A percentile compares a stretch with the other conserved stretches of the same genome.
Conservation (phyloP, 495 filamentous ascomycete genomes). For the Symbiotaphrina buchneri region DNA sequence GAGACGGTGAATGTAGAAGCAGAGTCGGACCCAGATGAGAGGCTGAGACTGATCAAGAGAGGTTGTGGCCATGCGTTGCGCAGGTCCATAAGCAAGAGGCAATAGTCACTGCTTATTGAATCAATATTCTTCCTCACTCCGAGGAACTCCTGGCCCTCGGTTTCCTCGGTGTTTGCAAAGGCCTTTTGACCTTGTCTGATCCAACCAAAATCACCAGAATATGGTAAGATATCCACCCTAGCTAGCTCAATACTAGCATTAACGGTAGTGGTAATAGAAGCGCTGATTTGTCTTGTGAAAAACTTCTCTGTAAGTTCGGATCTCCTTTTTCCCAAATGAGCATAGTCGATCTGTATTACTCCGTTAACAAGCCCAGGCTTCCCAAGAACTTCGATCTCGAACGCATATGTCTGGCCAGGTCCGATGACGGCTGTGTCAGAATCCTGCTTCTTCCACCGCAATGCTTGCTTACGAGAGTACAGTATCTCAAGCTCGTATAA, state of each 20-base stretch:
- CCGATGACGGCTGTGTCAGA: conserved; percentile 28
- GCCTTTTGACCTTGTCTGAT: conserved; percentile 12
- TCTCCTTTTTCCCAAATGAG: conserved; percentile 36
- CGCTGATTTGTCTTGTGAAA: conserved; percentile 61
- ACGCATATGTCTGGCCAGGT: conserved; percentile 43
- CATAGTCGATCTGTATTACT: conserved; percentile 68
- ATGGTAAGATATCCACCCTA: conserved; percentile 55
- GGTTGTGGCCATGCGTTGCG: conserved; percentile 72
- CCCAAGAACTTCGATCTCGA: conserved; percentile 68
- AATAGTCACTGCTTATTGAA: conserved; percentile 34
- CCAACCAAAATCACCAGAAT: conserved; percentile 34
- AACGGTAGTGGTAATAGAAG: conserved; percentile 73
- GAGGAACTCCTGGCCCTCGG: background rate
- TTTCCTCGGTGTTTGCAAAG: conserved; percentile 7
- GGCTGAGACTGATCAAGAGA: conserved; percentile 32
- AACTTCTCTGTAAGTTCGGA: conserved; percentile 47
- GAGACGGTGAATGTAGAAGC: conserved; percentile 18
- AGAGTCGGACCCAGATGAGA: background rate
- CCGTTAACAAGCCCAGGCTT: conserved; percentile 68
- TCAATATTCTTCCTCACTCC: conserved; percentile 6
- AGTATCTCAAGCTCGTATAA: conserved; percentile 71
- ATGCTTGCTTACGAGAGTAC: conserved; percentile 47
- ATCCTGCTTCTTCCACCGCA: conserved; percentile 33
- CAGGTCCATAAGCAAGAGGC: conserved; percentile 61
- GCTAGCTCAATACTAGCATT: conserved; percentile 71